phyloP scores from a whole-genome alignment of 1,284 basidiomycete species.

The Leccinum pseudoinsigne region DNA sequence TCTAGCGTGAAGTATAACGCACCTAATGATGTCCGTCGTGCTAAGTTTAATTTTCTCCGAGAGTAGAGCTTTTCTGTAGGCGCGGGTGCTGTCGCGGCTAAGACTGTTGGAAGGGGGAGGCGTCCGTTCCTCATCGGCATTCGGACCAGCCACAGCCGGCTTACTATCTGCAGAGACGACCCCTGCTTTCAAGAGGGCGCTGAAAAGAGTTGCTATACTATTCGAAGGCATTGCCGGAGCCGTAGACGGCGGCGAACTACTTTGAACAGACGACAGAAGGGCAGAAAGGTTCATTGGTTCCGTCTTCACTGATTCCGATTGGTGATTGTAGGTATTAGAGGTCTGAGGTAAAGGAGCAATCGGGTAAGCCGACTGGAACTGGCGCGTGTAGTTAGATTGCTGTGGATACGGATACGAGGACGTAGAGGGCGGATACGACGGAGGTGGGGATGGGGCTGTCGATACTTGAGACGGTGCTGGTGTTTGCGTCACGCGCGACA shows the following conservation, averaged over 20 bases:
- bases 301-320: conserved; percentile 26
- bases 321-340: conserved; percentile 24
- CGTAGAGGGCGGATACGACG: conserved; percentile 32
- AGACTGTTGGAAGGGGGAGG: conserved; percentile 38
- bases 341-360: conserved; percentile 14
- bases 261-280: conserved; percentile 27
- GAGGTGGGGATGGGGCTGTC: conserved; percentile 19
- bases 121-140: conserved; percentile 41
- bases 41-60: conserved; percentile 68
- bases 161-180: conserved; percentile 53
- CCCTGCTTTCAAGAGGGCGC: conserved; percentile 71
- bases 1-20: conserved; percentile 26
- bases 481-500: conserved; percentile 48
- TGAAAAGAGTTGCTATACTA: conserved; percentile 61
- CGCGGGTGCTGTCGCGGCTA: conserved; percentile 54
- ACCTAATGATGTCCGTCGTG: conserved; percentile 75
- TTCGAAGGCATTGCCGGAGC: conserved; percentile 33
- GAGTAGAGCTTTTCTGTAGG: conserved; percentile 75
- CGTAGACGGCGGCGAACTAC: conserved; percentile 28
- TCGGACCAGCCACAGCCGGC: conserved; percentile 48
- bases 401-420: conserved; percentile 34
- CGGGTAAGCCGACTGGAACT: conserved; percentile 23
- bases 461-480: conserved; percentile 37
- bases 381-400: conserved; percentile 26
- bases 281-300: conserved; percentile 33